Conservation (phyloP, 805 yeast genomes). For the Wickerhamiella lipophila region DNA sequence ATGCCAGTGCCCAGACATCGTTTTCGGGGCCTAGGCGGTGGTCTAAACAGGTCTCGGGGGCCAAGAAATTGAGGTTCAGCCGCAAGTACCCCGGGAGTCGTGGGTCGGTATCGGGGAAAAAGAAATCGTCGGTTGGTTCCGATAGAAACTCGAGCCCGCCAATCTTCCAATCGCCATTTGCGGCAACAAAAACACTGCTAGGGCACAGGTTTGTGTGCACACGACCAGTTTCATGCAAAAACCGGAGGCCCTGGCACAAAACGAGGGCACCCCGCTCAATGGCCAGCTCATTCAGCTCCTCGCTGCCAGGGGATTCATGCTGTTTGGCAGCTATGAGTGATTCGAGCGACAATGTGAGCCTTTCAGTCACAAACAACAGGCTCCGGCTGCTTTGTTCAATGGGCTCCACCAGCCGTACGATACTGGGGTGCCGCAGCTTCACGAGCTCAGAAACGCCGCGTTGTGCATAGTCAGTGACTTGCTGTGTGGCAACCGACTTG, state of each 20-base stretch:
- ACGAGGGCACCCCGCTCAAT: conserved; percentile 74
- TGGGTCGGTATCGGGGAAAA: conserved; percentile 59
- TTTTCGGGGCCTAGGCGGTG: conserved; percentile 49
- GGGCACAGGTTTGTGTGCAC: conserved; percentile 76
- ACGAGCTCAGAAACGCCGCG: conserved; percentile 60
- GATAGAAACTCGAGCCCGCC: conserved; percentile 54
- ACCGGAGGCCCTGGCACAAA: conserved; percentile 62
- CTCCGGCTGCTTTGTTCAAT: conserved; percentile 73
- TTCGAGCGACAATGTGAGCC: conserved; percentile 45
- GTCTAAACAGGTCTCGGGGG: conserved; percentile 73
- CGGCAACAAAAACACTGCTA: conserved; percentile 58
- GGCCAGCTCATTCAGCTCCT: conserved; percentile 55
- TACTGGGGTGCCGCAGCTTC: conserved; percentile 78
- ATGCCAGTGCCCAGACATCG: conserved; percentile 78
- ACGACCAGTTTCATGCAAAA: conserved; percentile 60
- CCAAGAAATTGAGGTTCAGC: conserved; percentile 57
- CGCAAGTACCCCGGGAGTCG: conserved; percentile 62
- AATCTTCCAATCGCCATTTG: conserved; percentile 82
- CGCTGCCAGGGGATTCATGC: conserved; percentile 28
- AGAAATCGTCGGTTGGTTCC: conserved; percentile 42
- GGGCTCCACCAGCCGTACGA: conserved; percentile 74
- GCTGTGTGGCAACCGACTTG: conserved; percentile 40
- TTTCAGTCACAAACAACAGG: conserved; percentile 74
- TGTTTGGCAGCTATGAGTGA: conserved; percentile 31
- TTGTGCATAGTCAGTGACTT: conserved; percentile 51